These are phyloP conservation scores for Pichia sorboxylosa DNA, from an alignment of 1,139 yeast genomes.

Conservation along the genomic window DNA sequence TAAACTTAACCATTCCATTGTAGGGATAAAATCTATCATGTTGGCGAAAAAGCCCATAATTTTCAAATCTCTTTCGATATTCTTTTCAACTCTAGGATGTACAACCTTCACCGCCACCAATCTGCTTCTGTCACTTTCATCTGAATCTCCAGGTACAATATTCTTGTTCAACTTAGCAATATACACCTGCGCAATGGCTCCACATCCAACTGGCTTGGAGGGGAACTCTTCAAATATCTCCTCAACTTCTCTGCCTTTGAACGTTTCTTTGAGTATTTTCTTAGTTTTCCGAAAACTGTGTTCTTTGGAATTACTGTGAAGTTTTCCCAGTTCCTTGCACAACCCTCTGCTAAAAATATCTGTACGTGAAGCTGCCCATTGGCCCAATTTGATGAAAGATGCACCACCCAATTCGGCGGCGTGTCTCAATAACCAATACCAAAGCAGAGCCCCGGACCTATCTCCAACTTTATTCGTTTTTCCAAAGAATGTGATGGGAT, in stretches of 20 bases:
- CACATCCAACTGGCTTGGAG: constrained; percentile 77
- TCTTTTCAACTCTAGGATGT: constrained; percentile 72
- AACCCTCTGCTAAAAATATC: constrained; percentile 77
- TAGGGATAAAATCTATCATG: constrained; percentile 60
- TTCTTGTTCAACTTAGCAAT: constrained; percentile 50
- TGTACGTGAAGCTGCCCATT: constrained; percentile 99
- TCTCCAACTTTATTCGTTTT: constrained; percentile 29
- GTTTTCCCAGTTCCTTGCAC: constrained; percentile 63
- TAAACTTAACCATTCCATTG: constrained; percentile 94
- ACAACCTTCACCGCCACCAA: constrained; percentile 84
- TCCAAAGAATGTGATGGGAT: constrained; percentile 62
- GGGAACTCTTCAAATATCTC: constrained; percentile 76
- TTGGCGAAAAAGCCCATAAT: constrained; percentile 78
- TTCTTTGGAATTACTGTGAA: constrained; percentile 75
- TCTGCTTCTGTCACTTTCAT: constrained; percentile 25
- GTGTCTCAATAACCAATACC: constrained; percentile 60
- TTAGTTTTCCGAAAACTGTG: constrained; percentile 60
- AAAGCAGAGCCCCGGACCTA: constrained; percentile 51
- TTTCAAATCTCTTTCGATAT: constrained; percentile 67
- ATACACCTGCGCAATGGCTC: constrained; percentile 96
- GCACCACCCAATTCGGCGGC: constrained; percentile 86
- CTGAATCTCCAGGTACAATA: constrained; percentile 29
- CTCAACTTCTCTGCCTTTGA: constrained; percentile 43
- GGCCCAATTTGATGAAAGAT: constrained; percentile 88
- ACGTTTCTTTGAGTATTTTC: constrained; percentile 45